A percentile compares a stretch with the other conserved stretches of the same genome.
These are phyloP conservation scores for Solanum medicagineum DNA, from an alignment of 257 asterid genomes.

Conservation along the genomic window DNA sequence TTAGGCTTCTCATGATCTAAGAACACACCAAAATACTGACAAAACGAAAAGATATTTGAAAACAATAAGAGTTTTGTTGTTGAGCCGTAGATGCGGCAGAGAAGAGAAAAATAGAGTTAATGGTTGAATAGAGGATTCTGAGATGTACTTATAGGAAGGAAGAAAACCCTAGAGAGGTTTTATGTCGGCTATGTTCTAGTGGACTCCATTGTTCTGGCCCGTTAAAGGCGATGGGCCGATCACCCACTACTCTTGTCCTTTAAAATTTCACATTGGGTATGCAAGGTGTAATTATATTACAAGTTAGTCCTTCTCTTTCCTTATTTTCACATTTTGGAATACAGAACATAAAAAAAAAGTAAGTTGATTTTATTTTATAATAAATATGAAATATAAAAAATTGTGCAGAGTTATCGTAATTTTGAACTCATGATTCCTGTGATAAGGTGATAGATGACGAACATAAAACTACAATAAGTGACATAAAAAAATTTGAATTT, in stretches of 20 bases:
- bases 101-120: not conserved
- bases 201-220: not conserved
- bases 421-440: too few relatives aligned
- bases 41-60: not conserved
- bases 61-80: accelerated
- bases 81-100: not conserved
- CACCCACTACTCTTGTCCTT: too few relatives aligned
- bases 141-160: not conserved
- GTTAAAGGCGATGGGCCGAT: not conserved
- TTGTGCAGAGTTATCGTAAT: too few relatives aligned
- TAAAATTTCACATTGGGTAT: not conserved
- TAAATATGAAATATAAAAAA: too few relatives aligned
- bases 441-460: too few relatives aligned
- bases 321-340: not conserved
- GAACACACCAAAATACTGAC: not conserved
- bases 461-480: too few relatives aligned
- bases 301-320: not conserved
- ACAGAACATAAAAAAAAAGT: too few relatives aligned
- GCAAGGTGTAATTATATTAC: not conserved
- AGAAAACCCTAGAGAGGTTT: not conserved
- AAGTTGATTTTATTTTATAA: too few relatives aligned
- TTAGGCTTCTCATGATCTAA: conserved; percentile 8
- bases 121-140: not conserved
- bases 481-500: too few relatives aligned
- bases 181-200: not conserved